Evolutionary conservation across 106 monocot genomes (phyloP), one percentile per base, ranked within the genome.

Genomic region (Vanilla planifolia): DNA sequence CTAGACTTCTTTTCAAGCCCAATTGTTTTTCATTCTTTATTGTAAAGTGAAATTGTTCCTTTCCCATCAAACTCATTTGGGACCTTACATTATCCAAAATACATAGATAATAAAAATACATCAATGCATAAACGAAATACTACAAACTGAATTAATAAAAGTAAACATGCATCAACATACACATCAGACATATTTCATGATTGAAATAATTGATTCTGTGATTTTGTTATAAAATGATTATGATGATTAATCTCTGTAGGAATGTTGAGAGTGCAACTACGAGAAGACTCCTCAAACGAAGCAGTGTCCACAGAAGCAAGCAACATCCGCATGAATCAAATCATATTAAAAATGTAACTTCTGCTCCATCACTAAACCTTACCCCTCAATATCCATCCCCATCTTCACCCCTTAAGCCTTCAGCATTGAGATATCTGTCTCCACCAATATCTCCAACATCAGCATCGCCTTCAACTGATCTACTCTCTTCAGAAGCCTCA

Each of bases 201-300:
- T n/a, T n/a, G n/a, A n/a, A n/a, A n/a, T n/a, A n/a, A n/a, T n/a
- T n/a, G n/a, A n/a, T n/a, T n/a, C n/a, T n/a, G n/a, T n/a, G n/a
- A n/a, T n/a, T n/a, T n/a, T n/a, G n/a, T n/a, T n/a, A n/a, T n/a
- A n/a, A n/a, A n/a, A n/a, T n/a, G n/a, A n/a, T n/a, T n/a, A n/a
- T 17, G 33, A 32, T 19, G 32, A 57, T n/a, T 20, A 2, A 37
- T 63, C 17, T 43, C 13, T 62, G 20, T 36, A 75, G 75, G 59
- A 64, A 63, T 57, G 27, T 37, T 59, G 48, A 61, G 37, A 58
- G 20, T 50, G 56, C 63, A 39, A 37, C 68, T 33, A 28, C 58
- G 28, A 43, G 67, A 32, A 75, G 32, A 70, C 60, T 62, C 52
- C 33, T 70, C 23, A 65, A 57, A 57, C 9, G 35, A 9, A 35